These are phyloP conservation scores for Sporobolomyces roseus DNA, from an alignment of 768 basidiomycete genomes.

Conservation along the genomic window DNA sequence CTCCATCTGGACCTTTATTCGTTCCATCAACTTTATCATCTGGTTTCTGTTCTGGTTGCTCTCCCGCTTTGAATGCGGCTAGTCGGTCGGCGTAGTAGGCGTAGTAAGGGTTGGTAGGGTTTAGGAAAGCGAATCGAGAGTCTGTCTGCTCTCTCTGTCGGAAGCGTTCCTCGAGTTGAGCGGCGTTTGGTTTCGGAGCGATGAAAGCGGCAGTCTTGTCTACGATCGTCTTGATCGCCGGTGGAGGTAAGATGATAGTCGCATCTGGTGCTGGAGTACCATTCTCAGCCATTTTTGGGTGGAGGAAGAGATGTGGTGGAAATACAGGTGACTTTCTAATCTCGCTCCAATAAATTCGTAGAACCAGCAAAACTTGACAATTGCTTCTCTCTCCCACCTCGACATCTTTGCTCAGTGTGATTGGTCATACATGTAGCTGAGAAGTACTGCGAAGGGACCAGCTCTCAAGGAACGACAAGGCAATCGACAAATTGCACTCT, in stretches of 20 bases:
- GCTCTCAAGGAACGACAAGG: too few species aligned
- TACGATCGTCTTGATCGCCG: conserved; percentile 95
- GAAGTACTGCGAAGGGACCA: too few species aligned
- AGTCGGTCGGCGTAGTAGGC: conserved; percentile 93
- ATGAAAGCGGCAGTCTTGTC: conserved; percentile 90
- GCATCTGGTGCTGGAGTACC: not conserved
- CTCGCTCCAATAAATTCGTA: too few species aligned
- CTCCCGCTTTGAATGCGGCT: conserved; percentile 71
- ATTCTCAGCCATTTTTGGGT: conserved; percentile 22
- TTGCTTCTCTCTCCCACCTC: too few species aligned
- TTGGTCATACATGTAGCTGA: too few species aligned
- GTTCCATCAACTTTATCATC: conserved; percentile 13
- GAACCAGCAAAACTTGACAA: too few species aligned
- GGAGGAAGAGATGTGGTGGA: too few species aligned
- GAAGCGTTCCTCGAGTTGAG: conserved; percentile 92
- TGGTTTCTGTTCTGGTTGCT: conserved; percentile 46
- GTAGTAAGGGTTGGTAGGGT: conserved; percentile 95
- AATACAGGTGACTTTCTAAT: too few species aligned
- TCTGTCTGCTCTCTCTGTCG: conserved; percentile 92
- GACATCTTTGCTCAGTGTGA: too few species aligned
- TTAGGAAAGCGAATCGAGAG: conserved; percentile 98
- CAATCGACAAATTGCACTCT: too few species aligned
- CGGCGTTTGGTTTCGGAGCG: conserved; percentile 73
- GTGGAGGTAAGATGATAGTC: conserved; percentile 82
- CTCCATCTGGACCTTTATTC: conserved; percentile 54